Percentiles rank a stretch among this genome's conserved stretches.
phyloP scores from a whole-genome alignment of 75 land plant genomes.

The Ceratopteris richardii region DNA sequence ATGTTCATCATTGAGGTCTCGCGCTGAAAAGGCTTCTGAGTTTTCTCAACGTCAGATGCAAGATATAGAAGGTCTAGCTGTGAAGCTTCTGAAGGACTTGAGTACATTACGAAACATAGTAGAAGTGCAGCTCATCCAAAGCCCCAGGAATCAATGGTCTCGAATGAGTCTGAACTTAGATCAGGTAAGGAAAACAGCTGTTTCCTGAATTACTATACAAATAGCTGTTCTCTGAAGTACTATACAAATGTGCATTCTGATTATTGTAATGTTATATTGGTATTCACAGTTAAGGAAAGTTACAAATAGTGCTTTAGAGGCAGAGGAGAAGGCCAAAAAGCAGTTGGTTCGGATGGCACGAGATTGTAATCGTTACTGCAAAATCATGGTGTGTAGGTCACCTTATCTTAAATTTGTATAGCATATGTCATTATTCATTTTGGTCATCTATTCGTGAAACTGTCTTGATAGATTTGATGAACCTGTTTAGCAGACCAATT shows the following conservation, averaged over 20 bases:
- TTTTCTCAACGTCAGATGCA: slow-evolving; percentile 66
- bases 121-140: slow-evolving; percentile 17
- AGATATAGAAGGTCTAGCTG: slow-evolving; percentile 41
- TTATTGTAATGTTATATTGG: too few relatives aligned
- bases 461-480: too few relatives aligned
- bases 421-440: too few relatives aligned
- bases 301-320: slow-evolving; percentile 32
- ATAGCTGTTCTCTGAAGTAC: too few relatives aligned
- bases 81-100: slow-evolving; percentile 37
- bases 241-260: too few relatives aligned
- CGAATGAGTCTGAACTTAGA: background rate
- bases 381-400: too few relatives aligned
- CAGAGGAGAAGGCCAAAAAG: slow-evolving; percentile 33
- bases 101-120: slow-evolving; percentile 44
- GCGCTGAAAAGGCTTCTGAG: slow-evolving; percentile 36
- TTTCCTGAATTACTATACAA: too few relatives aligned
- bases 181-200: too few relatives aligned
- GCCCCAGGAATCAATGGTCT: too few relatives aligned
- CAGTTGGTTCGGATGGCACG: slow-evolving; percentile 54
- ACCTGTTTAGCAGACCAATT: too few relatives aligned
- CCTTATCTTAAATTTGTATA: too few relatives aligned
- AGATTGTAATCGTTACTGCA: slow-evolving; percentile 69
- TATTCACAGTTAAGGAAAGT: slow-evolving; percentile 45
- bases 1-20: slow-evolving; percentile 13
- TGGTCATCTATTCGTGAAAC: too few relatives aligned